Percentiles rank a stretch among this genome's conserved stretches.
phyloP scores from a whole-genome alignment of 2,329 filamentous ascomycete genomes.

The Cercospora brassicicola region DNA sequence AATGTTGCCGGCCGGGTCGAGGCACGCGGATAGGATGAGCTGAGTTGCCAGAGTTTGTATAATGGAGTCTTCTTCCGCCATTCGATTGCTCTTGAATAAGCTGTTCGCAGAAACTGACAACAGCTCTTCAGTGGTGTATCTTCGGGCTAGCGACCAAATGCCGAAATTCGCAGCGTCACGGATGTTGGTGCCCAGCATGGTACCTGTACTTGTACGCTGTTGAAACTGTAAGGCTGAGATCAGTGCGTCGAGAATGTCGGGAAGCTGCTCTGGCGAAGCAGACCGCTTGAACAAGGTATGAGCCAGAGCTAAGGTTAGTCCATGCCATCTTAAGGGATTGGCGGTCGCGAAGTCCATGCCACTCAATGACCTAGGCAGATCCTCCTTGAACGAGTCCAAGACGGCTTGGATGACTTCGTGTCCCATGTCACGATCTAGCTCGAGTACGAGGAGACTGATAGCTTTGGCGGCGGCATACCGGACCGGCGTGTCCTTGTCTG shows the following conservation, averaged over 20 bases:
- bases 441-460: slow-evolving; percentile 80
- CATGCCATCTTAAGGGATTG: slow-evolving; percentile 86
- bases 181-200: slow-evolving; percentile 82
- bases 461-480: slow-evolving; percentile 89
- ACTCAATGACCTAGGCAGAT: slow-evolving; percentile 54
- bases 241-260: slow-evolving; percentile 73
- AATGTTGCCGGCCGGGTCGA: slow-evolving; percentile 92
- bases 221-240: slow-evolving; percentile 83
- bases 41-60: slow-evolving; percentile 74
- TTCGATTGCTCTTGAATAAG: slow-evolving; percentile 19
- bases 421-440: slow-evolving; percentile 76
- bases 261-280: slow-evolving; percentile 68
- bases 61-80: slow-evolving; percentile 22
- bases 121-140: slow-evolving; percentile 80
- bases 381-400: slow-evolving; percentile 65
- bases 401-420: slow-evolving; percentile 85
- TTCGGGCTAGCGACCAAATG: slow-evolving; percentile 85
- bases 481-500: slow-evolving; percentile 88
- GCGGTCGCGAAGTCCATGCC: slow-evolving; percentile 68
- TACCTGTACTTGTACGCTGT: slow-evolving; percentile 80
- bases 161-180: slow-evolving; percentile 95
- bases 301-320: slow-evolving; percentile 80
- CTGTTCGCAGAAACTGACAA: slow-evolving; percentile 55
- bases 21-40: slow-evolving; percentile 74
- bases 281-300: slow-evolving; percentile 84